A percentile compares a stretch with the other conserved stretches of the same genome.
These are phyloP conservation scores for Cryphonectria naterciae DNA, from an alignment of 2,329 filamentous ascomycete genomes.

Conservation along the genomic window DNA sequence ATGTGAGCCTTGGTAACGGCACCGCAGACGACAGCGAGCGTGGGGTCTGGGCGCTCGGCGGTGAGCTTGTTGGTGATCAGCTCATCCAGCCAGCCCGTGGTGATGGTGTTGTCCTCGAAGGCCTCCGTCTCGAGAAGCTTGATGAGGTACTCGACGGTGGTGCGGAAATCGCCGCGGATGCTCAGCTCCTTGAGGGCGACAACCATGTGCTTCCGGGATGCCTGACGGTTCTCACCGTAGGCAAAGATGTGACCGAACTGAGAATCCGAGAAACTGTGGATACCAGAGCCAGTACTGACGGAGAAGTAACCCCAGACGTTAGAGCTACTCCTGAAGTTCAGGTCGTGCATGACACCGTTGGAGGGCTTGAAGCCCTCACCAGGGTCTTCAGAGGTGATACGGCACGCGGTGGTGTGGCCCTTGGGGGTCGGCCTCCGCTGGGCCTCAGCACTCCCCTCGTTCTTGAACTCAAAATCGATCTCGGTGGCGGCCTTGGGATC, in stretches of 20 bases:
- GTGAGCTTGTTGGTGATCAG: conserved; percentile 97
- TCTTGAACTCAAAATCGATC: conserved; percentile 97
- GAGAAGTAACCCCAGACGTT: conserved; percentile 99
- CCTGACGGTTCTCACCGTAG: conserved; percentile 95
- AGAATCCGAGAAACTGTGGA: conserved; percentile 98
- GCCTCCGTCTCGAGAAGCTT: conserved; percentile 98
- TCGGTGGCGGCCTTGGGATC: conserved; percentile 84
- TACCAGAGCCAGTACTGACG: conserved; percentile 92
- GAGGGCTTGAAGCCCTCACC: conserved; percentile 99
- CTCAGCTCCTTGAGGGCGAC: conserved; percentile 97
- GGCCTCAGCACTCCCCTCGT: conserved; percentile 77
- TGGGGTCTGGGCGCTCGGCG: conserved; percentile 90
- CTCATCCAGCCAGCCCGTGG: conserved; percentile 97
- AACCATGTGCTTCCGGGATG: conserved; percentile 98
- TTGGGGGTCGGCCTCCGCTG: conserved; percentile 92
- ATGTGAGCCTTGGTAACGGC: conserved; percentile 94
- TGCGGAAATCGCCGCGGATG: conserved; percentile 99
- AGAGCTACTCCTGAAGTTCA: conserved; percentile 98
- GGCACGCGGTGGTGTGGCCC: conserved; percentile 96
- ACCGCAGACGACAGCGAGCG: conserved; percentile 92
- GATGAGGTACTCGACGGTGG: conserved; percentile 97
- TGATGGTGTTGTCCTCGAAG: conserved; percentile 99
- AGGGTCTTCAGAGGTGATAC: conserved; percentile 98
- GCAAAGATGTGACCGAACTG: conserved; percentile 99
- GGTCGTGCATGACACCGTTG: conserved; percentile 96